A percentile compares a stretch with the other conserved stretches of the same genome.
These are phyloP conservation scores for Tuber melanosporum DNA, from an alignment of 495 filamentous ascomycete genomes.

Conservation along the genomic window DNA sequence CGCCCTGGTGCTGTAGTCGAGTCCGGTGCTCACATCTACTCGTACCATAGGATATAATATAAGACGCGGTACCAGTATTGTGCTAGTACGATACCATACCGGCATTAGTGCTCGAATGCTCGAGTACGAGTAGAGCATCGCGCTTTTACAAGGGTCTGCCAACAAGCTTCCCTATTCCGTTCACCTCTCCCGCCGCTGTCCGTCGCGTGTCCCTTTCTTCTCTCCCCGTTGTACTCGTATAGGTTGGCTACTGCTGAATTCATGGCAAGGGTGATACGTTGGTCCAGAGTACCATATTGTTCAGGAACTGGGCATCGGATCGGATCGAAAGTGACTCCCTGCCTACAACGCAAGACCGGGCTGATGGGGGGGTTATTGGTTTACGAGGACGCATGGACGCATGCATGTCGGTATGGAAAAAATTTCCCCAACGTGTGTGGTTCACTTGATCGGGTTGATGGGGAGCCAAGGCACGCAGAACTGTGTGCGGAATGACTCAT, in stretches of 20 bases:
- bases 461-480: neutral
- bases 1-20: too few relatives aligned
- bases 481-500: neutral
- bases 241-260: neutral
- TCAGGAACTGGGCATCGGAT: neutral
- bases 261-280: neutral
- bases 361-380: neutral
- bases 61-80: neutral
- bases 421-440: neutral
- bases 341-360: neutral
- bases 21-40: neutral
- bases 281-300: neutral
- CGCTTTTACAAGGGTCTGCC: neutral
- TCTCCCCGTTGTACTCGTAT: neutral
- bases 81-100: neutral
- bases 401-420: neutral
- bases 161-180: neutral
- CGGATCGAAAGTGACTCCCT: constrained; percentile 3
- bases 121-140: neutral
- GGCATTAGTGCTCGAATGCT: too few relatives aligned
- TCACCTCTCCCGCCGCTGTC: neutral
- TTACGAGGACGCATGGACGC: neutral
- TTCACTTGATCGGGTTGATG: neutral
- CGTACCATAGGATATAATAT: neutral
- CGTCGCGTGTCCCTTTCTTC: neutral